These are phyloP conservation scores for Lactarius hengduanensis DNA, from an alignment of 768 basidiomycete genomes.

Conservation along the genomic window DNA sequence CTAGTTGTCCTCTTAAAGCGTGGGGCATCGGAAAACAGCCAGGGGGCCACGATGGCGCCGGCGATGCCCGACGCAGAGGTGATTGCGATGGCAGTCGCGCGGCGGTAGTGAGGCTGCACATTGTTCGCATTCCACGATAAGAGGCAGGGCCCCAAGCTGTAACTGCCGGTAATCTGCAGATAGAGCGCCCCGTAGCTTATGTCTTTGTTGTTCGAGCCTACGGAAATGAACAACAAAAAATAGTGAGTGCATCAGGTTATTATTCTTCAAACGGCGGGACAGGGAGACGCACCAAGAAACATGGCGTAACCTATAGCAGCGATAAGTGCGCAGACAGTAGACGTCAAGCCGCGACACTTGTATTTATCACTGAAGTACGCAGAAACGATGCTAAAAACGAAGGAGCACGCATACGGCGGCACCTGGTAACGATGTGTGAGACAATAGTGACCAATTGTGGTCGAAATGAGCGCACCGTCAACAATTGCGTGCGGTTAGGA, in stretches of 20 bases:
- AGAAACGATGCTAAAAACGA: background rate
- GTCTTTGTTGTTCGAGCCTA: background rate
- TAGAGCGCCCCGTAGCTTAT: background rate
- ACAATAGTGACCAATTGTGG: background rate
- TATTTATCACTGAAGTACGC: background rate
- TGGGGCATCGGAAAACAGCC: background rate
- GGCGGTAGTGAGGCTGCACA: background rate
- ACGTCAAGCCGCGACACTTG: background rate
- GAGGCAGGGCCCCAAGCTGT: background rate
- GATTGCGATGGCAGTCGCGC: background rate
- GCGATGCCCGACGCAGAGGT: background rate
- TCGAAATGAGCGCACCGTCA: slow-evolving; percentile 30
- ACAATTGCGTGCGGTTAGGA: slow-evolving; percentile 34
- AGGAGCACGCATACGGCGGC: background rate
- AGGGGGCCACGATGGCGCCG: background rate
- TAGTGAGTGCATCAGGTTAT: too few relatives aligned
- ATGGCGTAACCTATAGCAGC: slow-evolving; percentile 18
- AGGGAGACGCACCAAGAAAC: slow-evolving; percentile 18
- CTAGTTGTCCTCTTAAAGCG: background rate
- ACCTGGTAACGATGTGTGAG: background rate
- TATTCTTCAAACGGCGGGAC: background rate
- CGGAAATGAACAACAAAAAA: background rate
- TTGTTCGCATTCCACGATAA: background rate
- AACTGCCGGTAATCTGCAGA: background rate
- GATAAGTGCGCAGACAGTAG: background rate